Evolutionary conservation across 2,329 filamentous ascomycete genomes (phyloP), one percentile per base, ranked within the genome.

Genomic region (Alternaria infectoria): DNA sequence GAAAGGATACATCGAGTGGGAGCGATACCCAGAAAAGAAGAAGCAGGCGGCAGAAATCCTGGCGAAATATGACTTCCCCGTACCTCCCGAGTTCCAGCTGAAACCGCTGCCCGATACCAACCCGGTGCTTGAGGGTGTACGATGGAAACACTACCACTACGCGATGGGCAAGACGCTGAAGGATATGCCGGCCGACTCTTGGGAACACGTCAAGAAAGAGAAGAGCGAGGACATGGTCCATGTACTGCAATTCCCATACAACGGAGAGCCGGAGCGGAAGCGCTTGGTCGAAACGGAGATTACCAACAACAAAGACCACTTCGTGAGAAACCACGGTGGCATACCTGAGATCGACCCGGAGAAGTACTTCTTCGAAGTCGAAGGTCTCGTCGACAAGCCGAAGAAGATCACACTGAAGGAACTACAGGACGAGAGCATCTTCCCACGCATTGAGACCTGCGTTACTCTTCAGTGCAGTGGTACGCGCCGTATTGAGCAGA

Each of bases 281-380:
- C 82, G 86, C 2, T 81, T 91, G 0, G 84, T 89, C 1, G 84
- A 85, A 72, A 83, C 83, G 5, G 83, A 85, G 21, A 84, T 92
- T 43, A 93, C 90, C 0, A 81, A 84, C 0, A 93, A 91, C 64
- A 68, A 81, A 5, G 80, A 86, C n/a, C 86, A 89, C 67, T 93
- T 91, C 67, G 87, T 93, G 0, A 83, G 90, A 8, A 93, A 93
- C 62, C 90, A 93, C 65, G 90, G 90, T 10, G 90, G 90, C 0
- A 88, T 93, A 17, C 91, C 91, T 0, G 81, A 86, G 8, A 91
- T 92, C 57, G 84, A 90, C 9, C 79, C 83, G 2, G 82, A 86
- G 0, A 81, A 84, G 3, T 90, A 81, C 70, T 83, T 80, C 23
- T 81, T 90, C 15, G 78, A 81, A 2, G 75, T 92, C 6, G 87